Conservation (phyloP, 2,329 filamentous ascomycete species). For the Colletotrichum sp. region DNA sequence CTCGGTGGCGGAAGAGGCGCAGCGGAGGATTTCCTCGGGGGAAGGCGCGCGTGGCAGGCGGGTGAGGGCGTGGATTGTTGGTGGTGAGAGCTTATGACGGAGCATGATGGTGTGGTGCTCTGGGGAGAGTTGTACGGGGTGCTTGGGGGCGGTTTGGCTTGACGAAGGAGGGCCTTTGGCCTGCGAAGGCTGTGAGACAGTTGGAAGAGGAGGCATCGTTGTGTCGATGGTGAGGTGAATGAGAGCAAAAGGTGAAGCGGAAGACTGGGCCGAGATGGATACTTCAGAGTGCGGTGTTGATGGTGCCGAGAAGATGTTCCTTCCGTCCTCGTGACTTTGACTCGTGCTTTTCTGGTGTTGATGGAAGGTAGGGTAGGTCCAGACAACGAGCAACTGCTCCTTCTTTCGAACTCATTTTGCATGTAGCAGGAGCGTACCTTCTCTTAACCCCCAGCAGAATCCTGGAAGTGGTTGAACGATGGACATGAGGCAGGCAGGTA, state of each 20-base stretch:
- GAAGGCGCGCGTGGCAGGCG: conserved; percentile 14
- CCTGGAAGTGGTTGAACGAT: background rate
- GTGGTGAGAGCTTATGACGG: conserved; percentile 12
- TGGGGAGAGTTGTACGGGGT: background rate
- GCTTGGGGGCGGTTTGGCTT: background rate
- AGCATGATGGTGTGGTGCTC: conserved; percentile 20
- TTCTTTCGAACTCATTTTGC: background rate
- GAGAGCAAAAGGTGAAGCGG: background rate
- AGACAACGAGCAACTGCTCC: background rate
- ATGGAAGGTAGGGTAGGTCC: background rate
- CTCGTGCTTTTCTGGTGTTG: background rate
- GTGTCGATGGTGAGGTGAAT: background rate
- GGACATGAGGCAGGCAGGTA: background rate
- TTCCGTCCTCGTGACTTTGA: background rate
- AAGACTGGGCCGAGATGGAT: background rate
- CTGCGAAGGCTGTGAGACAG: background rate
- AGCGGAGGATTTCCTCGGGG: conserved; percentile 36
- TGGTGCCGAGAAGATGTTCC: background rate
- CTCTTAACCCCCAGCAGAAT: background rate
- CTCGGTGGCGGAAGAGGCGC: conserved; percentile 42
- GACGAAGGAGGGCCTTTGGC: background rate
- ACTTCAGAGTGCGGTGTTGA: background rate
- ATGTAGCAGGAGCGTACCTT: background rate
- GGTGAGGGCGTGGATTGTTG: conserved; percentile 14
- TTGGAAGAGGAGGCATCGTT: background rate